Percentiles rank a stretch among this genome's conserved stretches.
Evolutionary conservation across 495 filamentous ascomycete species (phyloP).

Genomic region (Penicillium longicatenatum): DNA sequence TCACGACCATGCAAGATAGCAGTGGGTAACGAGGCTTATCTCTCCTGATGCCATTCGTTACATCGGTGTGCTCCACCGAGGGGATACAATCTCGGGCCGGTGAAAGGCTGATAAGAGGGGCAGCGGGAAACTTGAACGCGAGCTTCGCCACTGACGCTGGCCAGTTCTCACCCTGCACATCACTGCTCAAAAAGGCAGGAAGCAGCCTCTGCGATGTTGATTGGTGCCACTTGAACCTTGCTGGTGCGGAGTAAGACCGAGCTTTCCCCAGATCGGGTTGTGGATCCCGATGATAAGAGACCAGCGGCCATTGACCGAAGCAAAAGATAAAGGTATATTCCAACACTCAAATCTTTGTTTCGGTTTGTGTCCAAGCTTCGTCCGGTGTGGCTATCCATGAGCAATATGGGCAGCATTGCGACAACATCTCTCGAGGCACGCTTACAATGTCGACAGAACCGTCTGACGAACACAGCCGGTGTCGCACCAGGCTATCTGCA

Average conservation of each 20-base stretch:
- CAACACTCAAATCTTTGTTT: neutral
- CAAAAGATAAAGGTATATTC: neutral
- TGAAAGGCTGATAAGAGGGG: neutral
- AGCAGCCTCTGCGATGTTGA: neutral
- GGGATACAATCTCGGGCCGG: neutral
- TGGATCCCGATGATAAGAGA: conserved; percentile 23
- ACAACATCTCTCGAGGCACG: conserved; percentile 42
- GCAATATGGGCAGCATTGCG: conserved; percentile 14
- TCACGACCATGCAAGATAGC: conserved; percentile 9
- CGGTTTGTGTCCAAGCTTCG: neutral
- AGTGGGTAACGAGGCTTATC: neutral
- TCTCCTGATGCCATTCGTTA: neutral
- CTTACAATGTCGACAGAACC: conserved; percentile 41
- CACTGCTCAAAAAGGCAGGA: neutral
- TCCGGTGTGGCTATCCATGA: neutral
- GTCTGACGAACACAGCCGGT: conserved; percentile 49
- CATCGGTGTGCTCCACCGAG: neutral
- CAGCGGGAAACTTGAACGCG: neutral
- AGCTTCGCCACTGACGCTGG: neutral
- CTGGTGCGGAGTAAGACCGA: conserved; percentile 11
- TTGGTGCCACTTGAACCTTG: neutral
- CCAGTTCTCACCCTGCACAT: neutral
- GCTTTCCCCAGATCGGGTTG: conserved; percentile 27
- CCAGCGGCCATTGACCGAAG: neutral
- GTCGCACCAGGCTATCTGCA: conserved; percentile 55